phyloP scores from a whole-genome alignment of 139 green algal species.

The Mesotaenium endlicherianum region DNA sequence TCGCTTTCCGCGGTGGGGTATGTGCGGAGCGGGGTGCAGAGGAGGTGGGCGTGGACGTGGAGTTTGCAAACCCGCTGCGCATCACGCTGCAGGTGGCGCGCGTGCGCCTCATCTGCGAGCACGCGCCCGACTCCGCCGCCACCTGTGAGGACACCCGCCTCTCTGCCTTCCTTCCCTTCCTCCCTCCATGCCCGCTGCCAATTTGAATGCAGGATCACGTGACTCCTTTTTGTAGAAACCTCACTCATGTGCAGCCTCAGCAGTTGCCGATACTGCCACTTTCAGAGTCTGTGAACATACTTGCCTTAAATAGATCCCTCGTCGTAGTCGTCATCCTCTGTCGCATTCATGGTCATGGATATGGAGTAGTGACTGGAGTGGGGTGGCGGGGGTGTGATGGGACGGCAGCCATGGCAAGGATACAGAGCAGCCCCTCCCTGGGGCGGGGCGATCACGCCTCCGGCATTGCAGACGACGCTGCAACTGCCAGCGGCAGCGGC shows the following conservation, averaged over 20 bases:
- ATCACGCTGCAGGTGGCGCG: conserved; percentile 60
- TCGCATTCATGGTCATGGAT: no score
- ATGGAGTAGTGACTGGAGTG: no score
- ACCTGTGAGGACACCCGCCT: neutral
- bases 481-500: no score
- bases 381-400: no score
- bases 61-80: conserved; percentile 76
- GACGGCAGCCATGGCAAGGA: no score
- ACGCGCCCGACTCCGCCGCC: no score
- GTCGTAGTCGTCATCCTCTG: no score
- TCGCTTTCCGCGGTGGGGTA: neutral
- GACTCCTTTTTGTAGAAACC: neutral
- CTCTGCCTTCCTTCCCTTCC: neutral
- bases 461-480: no score
- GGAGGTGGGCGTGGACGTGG: conserved; percentile 68
- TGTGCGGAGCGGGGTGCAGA: conserved; percentile 49
- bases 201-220: neutral
- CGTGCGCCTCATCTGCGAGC: conserved; percentile 69
- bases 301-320: neutral
- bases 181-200: neutral
- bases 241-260: neutral
- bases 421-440: no score
- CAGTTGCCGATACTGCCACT: neutral
- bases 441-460: no score
- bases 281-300: neutral